These are phyloP conservation scores for Microbotryum scabiosae DNA, from an alignment of 1,284 basidiomycete species.

Conservation along the genomic window DNA sequence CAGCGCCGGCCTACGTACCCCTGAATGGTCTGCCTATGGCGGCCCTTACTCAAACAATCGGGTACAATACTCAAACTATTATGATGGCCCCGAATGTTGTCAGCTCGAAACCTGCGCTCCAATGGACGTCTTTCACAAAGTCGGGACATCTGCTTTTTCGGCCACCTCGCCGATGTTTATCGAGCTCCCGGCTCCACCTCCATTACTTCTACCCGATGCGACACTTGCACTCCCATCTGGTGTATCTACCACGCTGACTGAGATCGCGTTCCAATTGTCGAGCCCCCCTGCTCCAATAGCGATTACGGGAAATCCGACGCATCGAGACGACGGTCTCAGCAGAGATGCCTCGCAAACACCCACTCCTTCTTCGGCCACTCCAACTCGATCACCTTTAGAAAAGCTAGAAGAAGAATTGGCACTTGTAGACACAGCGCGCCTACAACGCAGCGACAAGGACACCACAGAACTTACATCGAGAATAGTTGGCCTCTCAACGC, in stretches of 20 bases:
- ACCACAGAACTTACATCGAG: neutral
- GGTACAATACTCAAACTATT: no score
- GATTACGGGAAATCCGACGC: neutral
- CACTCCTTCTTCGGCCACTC: neutral
- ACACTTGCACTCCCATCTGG: neutral
- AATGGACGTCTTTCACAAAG: no score
- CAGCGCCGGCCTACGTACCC: no score
- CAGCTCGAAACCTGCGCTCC: no score
- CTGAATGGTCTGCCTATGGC: no score
- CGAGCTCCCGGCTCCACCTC: neutral
- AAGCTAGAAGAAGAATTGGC: neutral
- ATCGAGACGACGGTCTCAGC: neutral
- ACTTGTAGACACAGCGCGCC: neutral
- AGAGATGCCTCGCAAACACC: neutral
- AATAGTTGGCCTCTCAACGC: neutral
- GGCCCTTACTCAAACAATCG: no score
- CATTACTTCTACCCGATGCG: neutral
- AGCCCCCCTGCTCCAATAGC: neutral
- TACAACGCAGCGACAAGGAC: neutral
- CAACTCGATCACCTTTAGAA: neutral
- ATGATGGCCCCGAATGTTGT: no score
- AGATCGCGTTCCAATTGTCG: neutral
- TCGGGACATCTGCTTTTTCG: no score
- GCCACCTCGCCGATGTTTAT: neutral
- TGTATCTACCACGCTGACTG: neutral